Conservation (phyloP, 192 early-diverging fungal genomes). For the Linderina pennispora region DNA sequence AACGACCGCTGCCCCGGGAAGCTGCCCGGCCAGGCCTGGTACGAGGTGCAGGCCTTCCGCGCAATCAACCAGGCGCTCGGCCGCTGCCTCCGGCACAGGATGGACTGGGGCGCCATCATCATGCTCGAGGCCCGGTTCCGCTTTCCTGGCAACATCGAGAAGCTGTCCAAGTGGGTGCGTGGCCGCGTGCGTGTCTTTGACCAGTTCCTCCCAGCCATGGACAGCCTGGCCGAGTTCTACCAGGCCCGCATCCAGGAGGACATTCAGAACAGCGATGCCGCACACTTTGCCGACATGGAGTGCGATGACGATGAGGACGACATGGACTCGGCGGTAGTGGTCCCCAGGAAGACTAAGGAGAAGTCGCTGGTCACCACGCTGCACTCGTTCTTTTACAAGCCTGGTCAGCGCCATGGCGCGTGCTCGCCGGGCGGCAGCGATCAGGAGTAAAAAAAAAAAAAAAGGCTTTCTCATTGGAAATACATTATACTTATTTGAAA, state of each 20-base stretch:
- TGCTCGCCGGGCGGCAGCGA: no score
- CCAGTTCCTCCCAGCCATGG: conserved; percentile 12
- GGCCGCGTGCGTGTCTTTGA: conserved; percentile 10
- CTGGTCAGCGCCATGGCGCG: no score
- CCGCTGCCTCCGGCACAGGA: conserved; percentile 51
- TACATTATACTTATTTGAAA: no score
- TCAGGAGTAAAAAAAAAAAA: no score
- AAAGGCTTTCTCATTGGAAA: no score
- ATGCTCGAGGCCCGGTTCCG: conserved; percentile 52
- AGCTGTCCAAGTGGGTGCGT: conserved; percentile 49
- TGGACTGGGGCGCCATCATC: conserved; percentile 58
- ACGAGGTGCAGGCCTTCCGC: conserved; percentile 53
- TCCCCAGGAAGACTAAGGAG: no score
- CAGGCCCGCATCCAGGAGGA: conserved; percentile 12
- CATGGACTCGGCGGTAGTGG: no score
- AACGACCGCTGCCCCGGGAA: conserved; percentile 25
- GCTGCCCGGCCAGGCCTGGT: conserved; percentile 49
- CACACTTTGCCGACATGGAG: no score
- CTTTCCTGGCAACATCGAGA: conserved; percentile 7
- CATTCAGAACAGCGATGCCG: no score
- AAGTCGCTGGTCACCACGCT: no score
- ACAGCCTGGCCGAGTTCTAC: conserved; percentile 21
- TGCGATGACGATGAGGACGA: no score
- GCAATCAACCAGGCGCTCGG: conserved; percentile 58
- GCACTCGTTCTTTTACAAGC: no score